phyloP scores from a whole-genome alignment of 352 stramenopile genomes.

The Globisporangium abappressorium region DNA sequence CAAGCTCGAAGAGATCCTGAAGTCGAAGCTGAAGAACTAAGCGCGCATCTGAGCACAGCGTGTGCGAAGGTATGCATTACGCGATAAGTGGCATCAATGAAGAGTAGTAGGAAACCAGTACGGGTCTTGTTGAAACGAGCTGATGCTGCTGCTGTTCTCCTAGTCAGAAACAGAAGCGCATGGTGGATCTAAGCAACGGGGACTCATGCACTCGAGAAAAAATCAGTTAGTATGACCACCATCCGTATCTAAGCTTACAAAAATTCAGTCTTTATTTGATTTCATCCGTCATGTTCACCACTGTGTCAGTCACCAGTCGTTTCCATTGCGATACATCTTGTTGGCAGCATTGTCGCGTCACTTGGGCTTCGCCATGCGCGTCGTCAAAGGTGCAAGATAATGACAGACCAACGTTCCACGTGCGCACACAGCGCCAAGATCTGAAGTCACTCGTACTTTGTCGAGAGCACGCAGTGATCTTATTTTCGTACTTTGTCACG shows the following conservation, averaged over 20 bases:
- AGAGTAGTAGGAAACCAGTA: slow-evolving; percentile 4
- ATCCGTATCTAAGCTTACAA: slow-evolving; percentile 5
- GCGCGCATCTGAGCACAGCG: slow-evolving; percentile 2
- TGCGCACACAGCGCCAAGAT: background rate
- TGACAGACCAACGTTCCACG: background rate
- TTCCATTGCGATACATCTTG: background rate
- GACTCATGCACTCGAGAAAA: slow-evolving; percentile 1
- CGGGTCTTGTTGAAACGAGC: background rate
- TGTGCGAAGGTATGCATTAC: slow-evolving; percentile 12
- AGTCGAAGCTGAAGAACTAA: slow-evolving; percentile 91
- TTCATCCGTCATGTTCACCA: background rate
- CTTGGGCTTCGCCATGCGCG: background rate
- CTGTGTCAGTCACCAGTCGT: background rate
- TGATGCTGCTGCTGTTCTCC: background rate
- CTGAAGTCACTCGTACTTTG: background rate
- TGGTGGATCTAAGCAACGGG: background rate
- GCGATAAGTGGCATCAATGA: slow-evolving; percentile 13
- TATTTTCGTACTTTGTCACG: slow-evolving; percentile 27
- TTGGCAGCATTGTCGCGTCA: background rate
- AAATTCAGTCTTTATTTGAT: slow-evolving; percentile 16
- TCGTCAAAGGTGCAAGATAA: too few species aligned
- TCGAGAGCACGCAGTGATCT: background rate
- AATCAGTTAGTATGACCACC: background rate
- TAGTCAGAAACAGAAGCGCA: background rate
- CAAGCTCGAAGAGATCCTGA: slow-evolving; percentile 98